These are phyloP conservation scores for Boletus tylopilopsis DNA, from an alignment of 768 basidiomycete species.

Conservation along the genomic window DNA sequence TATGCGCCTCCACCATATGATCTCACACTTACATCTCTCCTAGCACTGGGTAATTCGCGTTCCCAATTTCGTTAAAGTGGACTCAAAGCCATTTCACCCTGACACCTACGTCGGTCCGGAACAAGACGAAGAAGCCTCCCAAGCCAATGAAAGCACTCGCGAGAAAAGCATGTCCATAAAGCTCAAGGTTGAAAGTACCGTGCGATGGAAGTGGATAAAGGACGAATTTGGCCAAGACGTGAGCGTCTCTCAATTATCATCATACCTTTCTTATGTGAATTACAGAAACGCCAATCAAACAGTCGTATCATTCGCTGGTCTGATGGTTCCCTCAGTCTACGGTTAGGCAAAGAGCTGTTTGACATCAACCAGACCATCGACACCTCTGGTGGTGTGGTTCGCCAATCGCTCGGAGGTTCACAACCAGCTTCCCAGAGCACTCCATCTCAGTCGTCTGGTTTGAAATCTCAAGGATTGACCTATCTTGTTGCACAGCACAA, in stretches of 20 bases:
- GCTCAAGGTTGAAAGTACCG: slow-evolving; percentile 87
- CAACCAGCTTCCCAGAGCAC: slow-evolving; percentile 40
- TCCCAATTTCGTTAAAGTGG: slow-evolving; percentile 91
- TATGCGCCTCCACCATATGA: background rate
- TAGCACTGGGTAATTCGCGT: slow-evolving; percentile 88
- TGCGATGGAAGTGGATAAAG: slow-evolving; percentile 93
- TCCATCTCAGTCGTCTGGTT: slow-evolving; percentile 30
- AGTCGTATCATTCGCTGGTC: slow-evolving; percentile 93
- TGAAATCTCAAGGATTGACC: slow-evolving; percentile 70
- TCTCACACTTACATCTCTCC: slow-evolving; percentile 5
- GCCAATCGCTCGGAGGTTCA: slow-evolving; percentile 52
- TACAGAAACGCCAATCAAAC: slow-evolving; percentile 82
- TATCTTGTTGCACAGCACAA: slow-evolving; percentile 91
- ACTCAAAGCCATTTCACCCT: slow-evolving; percentile 85
- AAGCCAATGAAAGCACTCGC: slow-evolving; percentile 55
- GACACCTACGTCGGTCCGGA: slow-evolving; percentile 83
- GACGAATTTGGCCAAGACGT: slow-evolving; percentile 74
- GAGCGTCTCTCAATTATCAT: slow-evolving; percentile 30
- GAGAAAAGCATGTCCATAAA: slow-evolving; percentile 84
- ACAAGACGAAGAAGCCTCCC: slow-evolving; percentile 63
- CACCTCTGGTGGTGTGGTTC: slow-evolving; percentile 62
- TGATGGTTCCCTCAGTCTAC: slow-evolving; percentile 87
- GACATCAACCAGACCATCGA: slow-evolving; percentile 82
- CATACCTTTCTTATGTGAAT: background rate
- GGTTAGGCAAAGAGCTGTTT: slow-evolving; percentile 91